Conservation (phyloP, 1,284 basidiomycete genomes). For the Kwoniella shivajii region DNA sequence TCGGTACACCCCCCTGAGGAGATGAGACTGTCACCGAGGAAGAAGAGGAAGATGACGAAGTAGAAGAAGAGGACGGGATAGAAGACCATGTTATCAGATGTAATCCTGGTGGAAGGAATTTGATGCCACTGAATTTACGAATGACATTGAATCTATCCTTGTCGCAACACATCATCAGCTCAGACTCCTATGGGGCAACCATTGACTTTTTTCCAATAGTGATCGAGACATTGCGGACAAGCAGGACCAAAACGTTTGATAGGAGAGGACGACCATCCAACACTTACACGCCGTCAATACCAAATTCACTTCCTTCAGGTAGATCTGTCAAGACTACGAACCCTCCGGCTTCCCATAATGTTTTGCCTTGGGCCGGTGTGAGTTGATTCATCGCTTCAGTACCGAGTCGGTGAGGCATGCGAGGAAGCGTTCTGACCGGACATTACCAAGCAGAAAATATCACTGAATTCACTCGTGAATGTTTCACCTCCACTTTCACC, state of each 20-base stretch:
- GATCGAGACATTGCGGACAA: too few species aligned
- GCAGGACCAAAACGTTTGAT: too few species aligned
- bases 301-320: constrained; percentile 46
- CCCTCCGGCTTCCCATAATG: constrained; percentile 51
- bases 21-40: neutral
- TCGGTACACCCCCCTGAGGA: constrained; percentile 21
- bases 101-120: constrained; percentile 53
- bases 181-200: too few species aligned
- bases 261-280: neutral
- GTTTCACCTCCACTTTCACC: too few species aligned
- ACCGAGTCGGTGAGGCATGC: too few species aligned
- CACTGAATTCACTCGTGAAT: too few species aligned
- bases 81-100: constrained; percentile 47
- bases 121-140: constrained; percentile 45
- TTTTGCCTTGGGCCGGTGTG: constrained; percentile 45
- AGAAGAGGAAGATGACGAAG: neutral
- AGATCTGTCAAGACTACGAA: constrained; percentile 48
- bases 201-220: too few species aligned
- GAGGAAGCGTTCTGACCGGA: too few species aligned
- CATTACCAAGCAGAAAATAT: too few species aligned
- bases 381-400: constrained; percentile 36
- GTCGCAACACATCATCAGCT: neutral
- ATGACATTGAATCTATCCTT: constrained; percentile 38
- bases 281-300: constrained; percentile 51
- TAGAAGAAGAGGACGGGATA: constrained; percentile 11